A percentile compares a stretch with the other conserved stretches of the same genome.
Evolutionary conservation across 257 asterid genomes (phyloP).

Genomic region (Fraxinus quadrangulata): DNA sequence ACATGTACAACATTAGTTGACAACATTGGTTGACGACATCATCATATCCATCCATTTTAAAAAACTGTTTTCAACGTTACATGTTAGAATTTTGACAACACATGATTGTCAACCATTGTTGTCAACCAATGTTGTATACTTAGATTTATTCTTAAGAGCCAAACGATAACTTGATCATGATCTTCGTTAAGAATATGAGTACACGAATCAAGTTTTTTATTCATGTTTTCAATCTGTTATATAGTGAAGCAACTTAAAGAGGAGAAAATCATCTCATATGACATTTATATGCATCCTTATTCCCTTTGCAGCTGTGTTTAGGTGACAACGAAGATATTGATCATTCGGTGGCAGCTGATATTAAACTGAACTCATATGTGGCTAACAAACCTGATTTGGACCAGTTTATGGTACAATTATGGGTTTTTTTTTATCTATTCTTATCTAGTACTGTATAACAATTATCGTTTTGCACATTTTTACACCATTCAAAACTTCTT

Average conservation of each 20-base stretch:
- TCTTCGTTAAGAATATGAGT: background rate
- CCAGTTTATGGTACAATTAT: conserved; percentile 47
- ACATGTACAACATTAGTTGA: too few relatives aligned
- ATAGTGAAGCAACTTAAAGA: background rate
- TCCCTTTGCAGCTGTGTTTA: conserved; percentile 34
- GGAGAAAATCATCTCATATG: background rate
- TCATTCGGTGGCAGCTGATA: background rate
- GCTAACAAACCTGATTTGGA: conserved; percentile 44
- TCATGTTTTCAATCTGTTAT: background rate
- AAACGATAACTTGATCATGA: background rate
- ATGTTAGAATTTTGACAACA: too few relatives aligned
- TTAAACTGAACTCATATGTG: conserved; percentile 18
- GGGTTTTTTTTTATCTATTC: background rate
- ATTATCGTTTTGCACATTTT: too few relatives aligned
- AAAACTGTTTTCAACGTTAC: too few relatives aligned
- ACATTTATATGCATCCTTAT: background rate
- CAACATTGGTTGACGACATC: too few relatives aligned
- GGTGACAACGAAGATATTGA: conserved; percentile 24
- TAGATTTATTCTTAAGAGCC: too few relatives aligned
- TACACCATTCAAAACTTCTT: background rate
- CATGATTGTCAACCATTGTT: too few relatives aligned
- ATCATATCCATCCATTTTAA: too few relatives aligned
- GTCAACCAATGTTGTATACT: too few relatives aligned
- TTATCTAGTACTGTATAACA: too few relatives aligned
- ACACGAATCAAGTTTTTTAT: too few relatives aligned